Conservation (phyloP, 768 basidiomycete species). For the Lactarius quietus region DNA sequence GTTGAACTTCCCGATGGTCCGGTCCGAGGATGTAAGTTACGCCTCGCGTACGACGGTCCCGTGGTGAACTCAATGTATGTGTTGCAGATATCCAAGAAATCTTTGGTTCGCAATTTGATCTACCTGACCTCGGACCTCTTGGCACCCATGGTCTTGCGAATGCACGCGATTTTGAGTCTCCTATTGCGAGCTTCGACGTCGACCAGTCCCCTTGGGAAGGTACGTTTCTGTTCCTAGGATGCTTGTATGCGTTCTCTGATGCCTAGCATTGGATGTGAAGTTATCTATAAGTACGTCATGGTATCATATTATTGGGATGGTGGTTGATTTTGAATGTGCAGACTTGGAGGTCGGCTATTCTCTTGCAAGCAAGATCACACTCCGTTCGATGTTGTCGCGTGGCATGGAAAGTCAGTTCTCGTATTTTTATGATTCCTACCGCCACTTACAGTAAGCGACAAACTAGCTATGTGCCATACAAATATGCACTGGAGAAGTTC, state of each 20-base stretch:
- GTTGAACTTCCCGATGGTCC: conserved; percentile 35
- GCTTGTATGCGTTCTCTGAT: not conserved
- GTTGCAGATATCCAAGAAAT: conserved; percentile 56
- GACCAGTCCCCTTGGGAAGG: conserved; percentile 59
- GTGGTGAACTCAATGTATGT: not conserved
- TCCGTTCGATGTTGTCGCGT: conserved; percentile 70
- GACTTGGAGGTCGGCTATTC: conserved; percentile 53
- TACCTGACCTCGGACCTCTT: conserved; percentile 64
- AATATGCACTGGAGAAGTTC: conserved; percentile 64
- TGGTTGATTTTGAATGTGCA: conserved; percentile 27
- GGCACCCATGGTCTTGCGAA: conserved; percentile 67
- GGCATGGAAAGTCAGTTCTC: conserved; percentile 57
- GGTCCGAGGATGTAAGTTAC: conserved; percentile 16
- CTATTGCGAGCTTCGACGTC: conserved; percentile 62
- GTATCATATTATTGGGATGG: not conserved
- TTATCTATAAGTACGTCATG: conserved; percentile 6
- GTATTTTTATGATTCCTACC: not conserved
- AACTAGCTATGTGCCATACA: conserved; percentile 59
- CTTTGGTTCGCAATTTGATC: conserved; percentile 57
- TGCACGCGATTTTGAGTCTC: conserved; percentile 58
- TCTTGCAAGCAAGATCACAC: conserved; percentile 57
- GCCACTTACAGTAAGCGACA: not conserved
- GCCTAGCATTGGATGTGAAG: conserved; percentile 48
- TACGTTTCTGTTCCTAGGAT: conserved; percentile 32
- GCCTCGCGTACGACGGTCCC: not conserved